Conservation (phyloP, 108 stramenopile species). For the Poteriospumella lacustris region DNA sequence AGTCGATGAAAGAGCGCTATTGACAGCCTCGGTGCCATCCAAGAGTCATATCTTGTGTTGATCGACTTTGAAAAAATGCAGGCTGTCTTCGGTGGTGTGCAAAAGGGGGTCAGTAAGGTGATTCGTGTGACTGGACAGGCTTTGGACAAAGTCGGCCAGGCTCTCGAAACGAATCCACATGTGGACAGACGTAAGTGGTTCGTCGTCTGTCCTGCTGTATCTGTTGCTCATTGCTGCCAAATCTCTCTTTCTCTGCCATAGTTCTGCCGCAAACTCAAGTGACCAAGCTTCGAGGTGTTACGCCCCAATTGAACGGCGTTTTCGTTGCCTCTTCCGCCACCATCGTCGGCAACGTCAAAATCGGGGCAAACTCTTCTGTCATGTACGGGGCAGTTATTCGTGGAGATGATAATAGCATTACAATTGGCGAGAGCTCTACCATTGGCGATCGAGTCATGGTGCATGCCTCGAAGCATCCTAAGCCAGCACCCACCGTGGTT, state of each 20-base stretch:
- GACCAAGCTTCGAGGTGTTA: not conserved
- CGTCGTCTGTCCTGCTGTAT: constrained; percentile 22
- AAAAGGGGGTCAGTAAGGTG: not conserved
- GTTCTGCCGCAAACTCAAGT: not conserved
- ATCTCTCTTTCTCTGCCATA: not conserved
- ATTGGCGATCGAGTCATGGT: constrained; percentile 85
- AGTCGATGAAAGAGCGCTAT: too few relatives aligned
- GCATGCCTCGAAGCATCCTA: constrained; percentile 86
- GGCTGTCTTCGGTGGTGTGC: too few relatives aligned
- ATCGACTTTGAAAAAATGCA: too few relatives aligned
- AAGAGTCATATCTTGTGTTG: too few relatives aligned
- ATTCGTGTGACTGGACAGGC: constrained; percentile 16
- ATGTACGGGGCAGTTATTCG: constrained; percentile 94
- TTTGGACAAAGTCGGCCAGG: constrained; percentile 27
- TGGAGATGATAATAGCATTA: constrained; percentile 59
- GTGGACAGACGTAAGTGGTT: constrained; percentile 30
- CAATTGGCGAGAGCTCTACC: constrained; percentile 68
- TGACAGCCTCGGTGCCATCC: too few relatives aligned
- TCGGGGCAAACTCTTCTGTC: constrained; percentile 85
- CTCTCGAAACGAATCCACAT: constrained; percentile 15
- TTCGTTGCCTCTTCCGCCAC: constrained; percentile 93
- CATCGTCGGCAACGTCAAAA: constrained; percentile 91
- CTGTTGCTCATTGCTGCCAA: constrained; percentile 7
- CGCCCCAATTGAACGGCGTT: constrained; percentile 37
- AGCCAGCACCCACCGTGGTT: constrained; percentile 73